Conservation (phyloP, 176 grass and related monocot genomes). For the Hsuehochloa calcarea region DNA sequence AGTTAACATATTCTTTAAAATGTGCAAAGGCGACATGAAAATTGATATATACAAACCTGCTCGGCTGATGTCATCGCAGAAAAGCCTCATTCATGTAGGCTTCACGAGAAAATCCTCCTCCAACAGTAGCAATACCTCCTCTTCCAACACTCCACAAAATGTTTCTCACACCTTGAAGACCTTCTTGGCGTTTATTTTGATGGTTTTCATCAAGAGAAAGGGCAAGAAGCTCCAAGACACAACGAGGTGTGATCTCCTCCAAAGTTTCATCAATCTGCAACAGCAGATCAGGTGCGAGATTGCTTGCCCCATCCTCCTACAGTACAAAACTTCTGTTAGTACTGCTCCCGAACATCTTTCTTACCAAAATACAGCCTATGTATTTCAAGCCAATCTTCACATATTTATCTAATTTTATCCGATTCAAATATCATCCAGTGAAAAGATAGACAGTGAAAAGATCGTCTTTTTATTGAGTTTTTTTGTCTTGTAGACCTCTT, state of each 20-base stretch:
- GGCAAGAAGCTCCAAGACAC: slow-evolving; percentile 84
- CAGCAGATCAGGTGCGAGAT: slow-evolving; percentile 79
- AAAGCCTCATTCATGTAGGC: slow-evolving; percentile 89
- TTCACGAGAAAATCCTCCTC: slow-evolving; percentile 92
- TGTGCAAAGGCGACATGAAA: neutral
- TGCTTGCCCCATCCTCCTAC: slow-evolving; percentile 93
- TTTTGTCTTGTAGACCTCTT: neutral
- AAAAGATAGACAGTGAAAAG: slow-evolving; percentile 14
- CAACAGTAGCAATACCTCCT: slow-evolving; percentile 74
- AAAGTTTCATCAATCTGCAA: slow-evolving; percentile 88
- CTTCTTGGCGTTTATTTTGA: slow-evolving; percentile 70
- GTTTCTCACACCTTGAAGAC: slow-evolving; percentile 64
- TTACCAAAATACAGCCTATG: slow-evolving; percentile 17
- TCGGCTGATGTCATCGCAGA: slow-evolving; percentile 78
- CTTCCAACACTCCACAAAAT: slow-evolving; percentile 84
- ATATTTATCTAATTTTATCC: slow-evolving; percentile 15
- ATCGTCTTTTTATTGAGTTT: neutral
- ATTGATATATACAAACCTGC: slow-evolving; percentile 53
- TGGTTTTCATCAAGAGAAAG: slow-evolving; percentile 68
- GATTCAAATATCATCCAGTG: neutral
- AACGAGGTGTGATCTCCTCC: slow-evolving; percentile 88
- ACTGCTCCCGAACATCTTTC: neutral
- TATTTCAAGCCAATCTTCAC: neutral
- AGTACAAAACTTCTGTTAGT: slow-evolving; percentile 5
- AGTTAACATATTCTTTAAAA: slow-evolving; percentile 2